Base-by-base conservation (phyloP, 805 yeast genomes). In the Ogataea angusta region DNA sequence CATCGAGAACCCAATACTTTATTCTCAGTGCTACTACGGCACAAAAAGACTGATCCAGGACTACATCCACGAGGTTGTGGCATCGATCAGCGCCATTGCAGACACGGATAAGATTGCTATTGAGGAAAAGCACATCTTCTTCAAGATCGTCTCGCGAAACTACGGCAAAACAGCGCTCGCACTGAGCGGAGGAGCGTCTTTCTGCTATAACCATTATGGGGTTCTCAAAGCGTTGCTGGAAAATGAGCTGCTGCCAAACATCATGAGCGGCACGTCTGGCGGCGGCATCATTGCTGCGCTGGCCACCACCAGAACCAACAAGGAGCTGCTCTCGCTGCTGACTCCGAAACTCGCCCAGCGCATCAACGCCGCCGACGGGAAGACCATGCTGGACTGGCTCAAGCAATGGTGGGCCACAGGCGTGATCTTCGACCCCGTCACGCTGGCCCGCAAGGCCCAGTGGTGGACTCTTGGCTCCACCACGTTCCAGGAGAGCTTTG, bases 281-380 rank as follows among this genome's bases (percentile, higher is more conserved):
- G 95, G 95, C 12, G 91, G 89, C 1, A 62, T 83, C 10, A 77
- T 84, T 10, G 90, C 93, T 0, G 85, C 89, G 0, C 59, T 85
- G 28, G 76, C 83, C 0, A 74, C 88, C 37, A 78, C 87, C 0
- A 64, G 90, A 40, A 80, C 87, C 0, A 74, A 82, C 51, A 80
- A 77, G 14, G 95, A 85, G 55, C 68, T 85, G 30, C 58, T 62
- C 22, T 61, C 71, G 38, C 54, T 82, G 26, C 55, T 85, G 10
- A 75, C 65, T 0, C 90, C 91, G 0, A 70, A 77, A 49, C 55
- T 85, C 29, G 82, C 88, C 2, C 53, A 67, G 16, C 78, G 75
- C 44, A 77, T 85, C 40, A 80, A 83, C 2, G 87, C 89, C 0
- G 82, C 89, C 54, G 78, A 75, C 51, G 85, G 80, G 43, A 61